Conservation (phyloP, 2,329 filamentous ascomycete species). For the Trichoderma koningii region DNA sequence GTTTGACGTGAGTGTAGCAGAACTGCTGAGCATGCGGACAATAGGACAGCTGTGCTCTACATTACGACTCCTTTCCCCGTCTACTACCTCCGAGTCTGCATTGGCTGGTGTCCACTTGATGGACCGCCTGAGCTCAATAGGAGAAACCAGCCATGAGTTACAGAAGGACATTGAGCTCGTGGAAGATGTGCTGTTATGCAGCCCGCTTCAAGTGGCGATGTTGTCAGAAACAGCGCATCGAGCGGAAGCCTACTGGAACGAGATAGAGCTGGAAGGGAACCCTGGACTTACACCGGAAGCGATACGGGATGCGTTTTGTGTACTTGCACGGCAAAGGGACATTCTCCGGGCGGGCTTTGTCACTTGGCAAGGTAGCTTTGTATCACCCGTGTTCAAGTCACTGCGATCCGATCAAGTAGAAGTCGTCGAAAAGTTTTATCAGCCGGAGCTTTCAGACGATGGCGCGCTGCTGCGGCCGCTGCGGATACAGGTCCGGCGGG, state of each 20-base stretch:
- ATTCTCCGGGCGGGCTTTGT: slow-evolving; percentile 75
- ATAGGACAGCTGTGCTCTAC: slow-evolving; percentile 38
- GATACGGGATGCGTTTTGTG: slow-evolving; percentile 53
- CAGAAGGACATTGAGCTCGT: slow-evolving; percentile 34
- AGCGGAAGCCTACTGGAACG: slow-evolving; percentile 72
- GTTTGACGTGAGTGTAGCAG: slow-evolving; percentile 57
- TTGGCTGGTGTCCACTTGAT: slow-evolving; percentile 29
- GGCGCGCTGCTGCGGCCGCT: slow-evolving; percentile 59
- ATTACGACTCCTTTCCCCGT: neutral
- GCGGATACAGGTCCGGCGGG: slow-evolving; percentile 55
- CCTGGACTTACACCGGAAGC: slow-evolving; percentile 38
- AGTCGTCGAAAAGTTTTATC: slow-evolving; percentile 41
- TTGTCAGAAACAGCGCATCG: slow-evolving; percentile 69
- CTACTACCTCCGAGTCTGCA: neutral
- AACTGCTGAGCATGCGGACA: slow-evolving; percentile 61
- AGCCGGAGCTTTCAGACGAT: slow-evolving; percentile 44
- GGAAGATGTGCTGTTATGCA: slow-evolving; percentile 62
- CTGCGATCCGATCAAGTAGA: slow-evolving; percentile 49
- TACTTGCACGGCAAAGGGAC: slow-evolving; percentile 58
- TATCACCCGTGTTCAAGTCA: slow-evolving; percentile 59
- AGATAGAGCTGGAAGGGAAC: slow-evolving; percentile 65
- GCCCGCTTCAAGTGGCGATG: slow-evolving; percentile 77
- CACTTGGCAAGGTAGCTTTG: slow-evolving; percentile 45
- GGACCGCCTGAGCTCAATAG: slow-evolving; percentile 30
- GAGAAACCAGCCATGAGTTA: slow-evolving; percentile 28